These are phyloP conservation scores for Ceratocystis ficicola DNA, from an alignment of 2,329 filamentous ascomycete genomes.

Conservation along the genomic window DNA sequence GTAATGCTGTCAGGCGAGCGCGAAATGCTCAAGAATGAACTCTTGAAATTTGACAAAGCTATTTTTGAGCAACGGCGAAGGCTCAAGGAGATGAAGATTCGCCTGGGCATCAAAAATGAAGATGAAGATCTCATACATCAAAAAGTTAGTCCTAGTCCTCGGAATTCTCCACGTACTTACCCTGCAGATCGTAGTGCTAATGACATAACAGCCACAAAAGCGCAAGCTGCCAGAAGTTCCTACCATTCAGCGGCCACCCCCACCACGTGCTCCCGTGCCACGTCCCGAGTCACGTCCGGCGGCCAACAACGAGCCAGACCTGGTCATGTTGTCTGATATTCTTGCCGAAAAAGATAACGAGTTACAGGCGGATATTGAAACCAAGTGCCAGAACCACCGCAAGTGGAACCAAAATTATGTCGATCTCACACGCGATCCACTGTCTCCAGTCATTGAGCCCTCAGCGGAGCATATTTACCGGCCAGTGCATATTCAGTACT, in stretches of 20 bases:
- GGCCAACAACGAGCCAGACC: conserved; percentile 55
- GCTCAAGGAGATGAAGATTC: conserved; percentile 79
- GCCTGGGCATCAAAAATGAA: conserved; percentile 77
- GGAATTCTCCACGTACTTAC: conserved; percentile 17
- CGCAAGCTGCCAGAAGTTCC: conserved; percentile 49
- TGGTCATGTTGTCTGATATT: conserved; percentile 63
- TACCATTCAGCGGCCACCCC: conserved; percentile 48
- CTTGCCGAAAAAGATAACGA: conserved; percentile 70
- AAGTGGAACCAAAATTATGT: conserved; percentile 86
- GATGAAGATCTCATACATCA: conserved; percentile 93
- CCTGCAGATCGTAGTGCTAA: conserved; percentile 28
- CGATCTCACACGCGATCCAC: conserved; percentile 73
- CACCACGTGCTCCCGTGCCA: conserved; percentile 51
- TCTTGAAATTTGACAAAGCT: conserved; percentile 59
- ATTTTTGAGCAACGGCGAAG: conserved; percentile 73
- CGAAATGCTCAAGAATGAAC: conserved; percentile 65
- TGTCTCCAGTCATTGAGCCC: conserved; percentile 62
- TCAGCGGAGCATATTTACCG: conserved; percentile 53
- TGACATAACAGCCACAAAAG: conserved; percentile 52
- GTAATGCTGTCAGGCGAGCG: conserved; percentile 66
- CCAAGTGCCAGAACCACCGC: conserved; percentile 75
- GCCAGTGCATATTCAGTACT: conserved; percentile 57
- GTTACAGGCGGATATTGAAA: conserved; percentile 70
- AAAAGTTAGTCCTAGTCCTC: conserved; percentile 50
- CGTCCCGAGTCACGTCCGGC: conserved; percentile 11